A percentile compares a stretch with the other conserved stretches of the same genome.
These are phyloP conservation scores for Amanita subjunquillea DNA, from an alignment of 768 basidiomycete genomes.

Conservation along the genomic window DNA sequence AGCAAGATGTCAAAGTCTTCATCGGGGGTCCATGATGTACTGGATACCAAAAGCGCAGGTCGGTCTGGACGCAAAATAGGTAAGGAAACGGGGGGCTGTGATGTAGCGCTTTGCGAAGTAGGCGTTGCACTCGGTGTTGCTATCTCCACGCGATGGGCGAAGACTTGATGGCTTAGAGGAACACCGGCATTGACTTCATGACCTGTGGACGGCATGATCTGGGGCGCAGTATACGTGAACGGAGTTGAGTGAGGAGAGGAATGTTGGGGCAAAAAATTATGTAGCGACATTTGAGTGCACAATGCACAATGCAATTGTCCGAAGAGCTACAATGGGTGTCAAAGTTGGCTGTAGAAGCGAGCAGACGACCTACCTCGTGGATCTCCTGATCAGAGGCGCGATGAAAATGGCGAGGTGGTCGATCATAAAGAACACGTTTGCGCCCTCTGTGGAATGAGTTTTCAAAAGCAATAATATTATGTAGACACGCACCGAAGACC, in stretches of 20 bases:
- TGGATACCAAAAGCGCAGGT: slow-evolving; percentile 81
- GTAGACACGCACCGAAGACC: slow-evolving; percentile 50
- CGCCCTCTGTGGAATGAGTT: slow-evolving; percentile 44
- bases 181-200: slow-evolving; percentile 8
- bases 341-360: background rate
- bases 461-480: background rate
- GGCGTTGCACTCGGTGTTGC: slow-evolving; percentile 12
- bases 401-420: slow-evolving; percentile 82
- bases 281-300: slow-evolving; percentile 20
- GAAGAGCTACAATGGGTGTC: slow-evolving; percentile 31
- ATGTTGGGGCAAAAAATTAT: slow-evolving; percentile 42
- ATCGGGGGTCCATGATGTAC: slow-evolving; percentile 96
- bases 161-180: background rate
- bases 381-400: slow-evolving; percentile 57
- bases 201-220: background rate
- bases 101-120: slow-evolving; percentile 16
- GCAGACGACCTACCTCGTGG: slow-evolving; percentile 47
- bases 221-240: slow-evolving; percentile 38
- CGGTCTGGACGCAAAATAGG: slow-evolving; percentile 58
- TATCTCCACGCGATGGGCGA: slow-evolving; percentile 6
- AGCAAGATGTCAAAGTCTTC: slow-evolving; percentile 88
- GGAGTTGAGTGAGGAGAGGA: slow-evolving; percentile 48
- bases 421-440: slow-evolving; percentile 77
- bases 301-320: slow-evolving; percentile 32
- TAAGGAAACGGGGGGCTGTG: slow-evolving; percentile 22